Base-by-base conservation (phyloP, 202 grass and related monocot species). In the Carex sylvatica region DNA sequence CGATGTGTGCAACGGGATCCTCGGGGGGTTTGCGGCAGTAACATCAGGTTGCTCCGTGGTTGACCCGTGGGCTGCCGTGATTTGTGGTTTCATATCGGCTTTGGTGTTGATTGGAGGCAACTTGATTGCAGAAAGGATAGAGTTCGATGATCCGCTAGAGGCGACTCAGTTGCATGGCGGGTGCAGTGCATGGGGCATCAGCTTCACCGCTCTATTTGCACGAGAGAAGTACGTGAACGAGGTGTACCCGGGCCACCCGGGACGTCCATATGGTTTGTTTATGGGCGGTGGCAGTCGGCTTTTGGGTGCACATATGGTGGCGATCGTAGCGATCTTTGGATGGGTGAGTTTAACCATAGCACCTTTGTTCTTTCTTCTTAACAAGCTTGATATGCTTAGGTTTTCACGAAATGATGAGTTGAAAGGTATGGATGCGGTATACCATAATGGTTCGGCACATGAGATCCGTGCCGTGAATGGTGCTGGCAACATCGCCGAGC, bases 1-100 rank as follows among this genome's bases (percentile, higher is more conserved):
- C 13, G 90, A 94, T 84, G 92, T 94, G 65, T 94, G 90, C 90
- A 94, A 92, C 88, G 90, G 92, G 35, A 84, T 94, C 2, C 90
- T 94, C 3, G 92, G 92, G 18, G 92, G 92, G 11, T 92, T 94
- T 69, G 92, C 86, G 0, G 92, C 92, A 0, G 90, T 94, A 47
- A 47, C 44, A 2, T 47, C 44, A 47, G 44, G 44, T 47, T 47
- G 44, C 44, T 47, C 44, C 2, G 87, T 94, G 3, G 92, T 94
- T 0, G 92, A 94, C 53, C 90, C 90, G 0, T 94, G 92, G 92
- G 92, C 92, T 14, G 89, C 90, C 2, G 11, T 95, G 58, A 85
- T 95, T 44, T 90, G 90, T 83, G 90, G 92, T 19, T 92, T 95
- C 86, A 65, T 92, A 61, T 85, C 90, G 19, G 90, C 93, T 36